Base-by-base conservation (phyloP, 306 rosid species). In the Acacia melanoxylon region DNA sequence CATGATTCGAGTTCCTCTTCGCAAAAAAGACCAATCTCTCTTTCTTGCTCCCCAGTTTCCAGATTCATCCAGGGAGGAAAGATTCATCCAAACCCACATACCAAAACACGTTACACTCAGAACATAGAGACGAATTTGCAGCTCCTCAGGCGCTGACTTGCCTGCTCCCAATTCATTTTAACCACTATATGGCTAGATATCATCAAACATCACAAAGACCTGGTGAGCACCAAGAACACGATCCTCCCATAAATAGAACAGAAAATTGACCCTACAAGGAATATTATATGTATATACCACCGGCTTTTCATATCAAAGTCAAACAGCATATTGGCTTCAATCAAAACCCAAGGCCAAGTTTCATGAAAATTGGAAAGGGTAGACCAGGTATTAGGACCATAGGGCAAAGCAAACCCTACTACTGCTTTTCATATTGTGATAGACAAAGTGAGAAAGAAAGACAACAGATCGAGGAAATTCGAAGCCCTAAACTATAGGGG, bases 61-160 rank as follows among this genome's bases (percentile, higher is more conserved):
- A n/a, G 48, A 51, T 86, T 22, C 79, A 79, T 35, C 0, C 52
- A 14, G 0, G 14, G 1, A 37, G 46, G 86, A 76, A 79, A 72
- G 46, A 58, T 25, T 59, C 82, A 15, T 62, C 6, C 6, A 15
- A 27, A 13, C 22, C 20, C 40, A 11, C 2, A 63, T 44, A 78
- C 8, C 77, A 70, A 35, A 22, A 20, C 8, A 1, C 58, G 31
- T 24, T 45, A 61, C 35, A 65, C 27, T 4, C 0, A 1, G 20
- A 17, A 15, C 8, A n/a, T 56, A 8, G 42, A 33, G 68, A 66
- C 68, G 17, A 61, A 25, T 61, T 33, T 15, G 61, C 84, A 48
- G 25, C 10, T 7, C 74, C 22, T 27, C 75, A 58, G 83, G 75
- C 78, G 48, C 75, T 82, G 86, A 78, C 81, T 42, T 79, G 29